These are phyloP conservation scores for Linum trigynum DNA, from an alignment of 345 rosid species.

Conservation along the genomic window DNA sequence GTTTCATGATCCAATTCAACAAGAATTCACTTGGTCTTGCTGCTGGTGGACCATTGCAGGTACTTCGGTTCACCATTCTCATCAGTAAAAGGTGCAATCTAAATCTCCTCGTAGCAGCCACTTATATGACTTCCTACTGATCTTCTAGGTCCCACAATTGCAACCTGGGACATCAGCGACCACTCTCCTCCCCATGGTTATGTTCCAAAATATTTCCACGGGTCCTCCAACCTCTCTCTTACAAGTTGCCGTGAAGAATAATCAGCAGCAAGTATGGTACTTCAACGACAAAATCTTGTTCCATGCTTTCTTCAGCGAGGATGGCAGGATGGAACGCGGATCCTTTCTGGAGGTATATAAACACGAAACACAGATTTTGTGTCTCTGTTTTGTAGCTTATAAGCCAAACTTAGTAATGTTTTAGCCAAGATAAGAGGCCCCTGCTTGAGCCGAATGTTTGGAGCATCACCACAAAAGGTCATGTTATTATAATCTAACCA, in stretches of 20 bases:
- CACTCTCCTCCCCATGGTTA: slow-evolving; percentile 73
- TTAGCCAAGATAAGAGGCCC: no score
- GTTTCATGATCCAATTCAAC: slow-evolving; percentile 98
- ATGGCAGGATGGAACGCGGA: slow-evolving; percentile 94
- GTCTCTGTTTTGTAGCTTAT: not conserved
- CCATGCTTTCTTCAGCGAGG: slow-evolving; percentile 69
- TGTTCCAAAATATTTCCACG: slow-evolving; percentile 79
- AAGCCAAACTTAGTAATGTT: no score
- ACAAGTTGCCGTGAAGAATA: slow-evolving; percentile 96
- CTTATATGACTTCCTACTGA: slow-evolving; percentile 8
- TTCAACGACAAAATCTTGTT: slow-evolving; percentile 63
- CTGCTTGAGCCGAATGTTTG: no score
- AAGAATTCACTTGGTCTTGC: slow-evolving; percentile 94
- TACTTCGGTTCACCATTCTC: slow-evolving; percentile 15
- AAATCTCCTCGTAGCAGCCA: not conserved
- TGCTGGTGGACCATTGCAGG: slow-evolving; percentile 93
- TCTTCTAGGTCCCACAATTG: slow-evolving; percentile 62
- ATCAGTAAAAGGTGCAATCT: not conserved
- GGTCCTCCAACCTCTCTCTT: slow-evolving; percentile 83
- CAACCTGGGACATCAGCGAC: slow-evolving; percentile 67
- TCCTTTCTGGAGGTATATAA: slow-evolving; percentile 83
- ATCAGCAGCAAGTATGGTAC: slow-evolving; percentile 93
- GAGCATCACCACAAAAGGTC: no score
- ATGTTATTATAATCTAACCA: no score
- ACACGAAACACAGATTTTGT: not conserved